A percentile compares a stretch with the other conserved stretches of the same genome.
Evolutionary conservation across 257 asterid genomes (phyloP).

Genomic region (Scutellaria barbata): DNA sequence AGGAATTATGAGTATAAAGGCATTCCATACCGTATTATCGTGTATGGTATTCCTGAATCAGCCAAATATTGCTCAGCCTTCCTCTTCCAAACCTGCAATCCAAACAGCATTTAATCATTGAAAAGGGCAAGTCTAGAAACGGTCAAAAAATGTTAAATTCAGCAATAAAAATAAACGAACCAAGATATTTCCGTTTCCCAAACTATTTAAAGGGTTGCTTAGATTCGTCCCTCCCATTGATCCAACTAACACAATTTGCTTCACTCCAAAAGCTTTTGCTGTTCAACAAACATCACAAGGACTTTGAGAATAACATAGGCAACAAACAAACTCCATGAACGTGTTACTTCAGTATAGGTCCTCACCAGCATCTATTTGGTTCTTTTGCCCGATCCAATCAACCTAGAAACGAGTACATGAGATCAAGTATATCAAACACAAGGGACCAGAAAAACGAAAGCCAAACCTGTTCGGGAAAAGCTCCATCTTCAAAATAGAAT

Average conservation of each 20-base stretch:
- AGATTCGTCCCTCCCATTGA: slow-evolving; percentile 94
- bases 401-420: slow-evolving; percentile 52
- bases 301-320: slow-evolving; percentile 3
- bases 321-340: neutral
- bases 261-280: slow-evolving; percentile 97
- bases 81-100: slow-evolving; percentile 85
- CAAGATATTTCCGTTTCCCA: slow-evolving; percentile 93
- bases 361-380: slow-evolving; percentile 92
- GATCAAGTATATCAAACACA: neutral
- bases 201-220: slow-evolving; percentile 74
- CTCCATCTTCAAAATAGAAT: slow-evolving; percentile 88
- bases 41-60: slow-evolving; percentile 91
- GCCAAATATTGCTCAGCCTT: slow-evolving; percentile 90
- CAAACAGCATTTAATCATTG: neutral
- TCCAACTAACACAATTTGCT: slow-evolving; percentile 91
- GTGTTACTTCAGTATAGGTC: slow-evolving; percentile 10
- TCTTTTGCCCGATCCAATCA: slow-evolving; percentile 97
- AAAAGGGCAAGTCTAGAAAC: no score
- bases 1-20: neutral
- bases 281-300: slow-evolving; percentile 34
- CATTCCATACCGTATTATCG: slow-evolving; percentile 76
- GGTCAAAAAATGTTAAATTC: no score
- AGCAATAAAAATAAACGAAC: slow-evolving; percentile 50
- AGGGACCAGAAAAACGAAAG: slow-evolving; percentile 7
- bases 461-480: slow-evolving; percentile 80